phyloP scores from a whole-genome alignment of 352 stramenopile genomes.

The Phytophthora quininea region DNA sequence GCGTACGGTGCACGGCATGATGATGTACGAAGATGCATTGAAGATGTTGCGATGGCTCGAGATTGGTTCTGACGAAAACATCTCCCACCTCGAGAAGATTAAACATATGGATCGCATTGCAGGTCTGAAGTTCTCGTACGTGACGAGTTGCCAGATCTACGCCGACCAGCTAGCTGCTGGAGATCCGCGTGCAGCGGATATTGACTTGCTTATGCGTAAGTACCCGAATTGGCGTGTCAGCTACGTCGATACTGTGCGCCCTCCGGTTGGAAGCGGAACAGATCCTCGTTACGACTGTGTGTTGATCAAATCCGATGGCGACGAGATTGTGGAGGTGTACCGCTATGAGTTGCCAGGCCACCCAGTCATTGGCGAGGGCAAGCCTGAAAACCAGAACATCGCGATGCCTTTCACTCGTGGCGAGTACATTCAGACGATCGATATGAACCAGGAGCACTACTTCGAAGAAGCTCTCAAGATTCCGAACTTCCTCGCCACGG shows the following conservation, averaged over 20 bases:
- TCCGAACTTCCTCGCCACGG: slow-evolving; percentile 84
- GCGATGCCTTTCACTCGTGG: slow-evolving; percentile 85
- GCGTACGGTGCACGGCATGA: slow-evolving; percentile 89
- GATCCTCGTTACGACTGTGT: slow-evolving; percentile 69
- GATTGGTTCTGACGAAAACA: slow-evolving; percentile 67
- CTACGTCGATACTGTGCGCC: slow-evolving; percentile 76
- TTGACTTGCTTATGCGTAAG: slow-evolving; percentile 88
- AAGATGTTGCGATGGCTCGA: slow-evolving; percentile 85
- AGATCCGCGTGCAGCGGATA: slow-evolving; percentile 86
- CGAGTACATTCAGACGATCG: slow-evolving; percentile 90
- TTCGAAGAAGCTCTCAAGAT: slow-evolving; percentile 90
- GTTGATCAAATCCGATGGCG: slow-evolving; percentile 76
- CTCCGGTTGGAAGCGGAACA: too few relatives aligned
- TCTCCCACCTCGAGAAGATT: slow-evolving; percentile 60
- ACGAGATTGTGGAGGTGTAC: slow-evolving; percentile 90
- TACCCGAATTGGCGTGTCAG: slow-evolving; percentile 89
- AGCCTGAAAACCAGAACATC: slow-evolving; percentile 91
- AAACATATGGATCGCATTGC: slow-evolving; percentile 87
- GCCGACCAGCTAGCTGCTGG: slow-evolving; percentile 75
- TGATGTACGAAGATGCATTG: slow-evolving; percentile 89
- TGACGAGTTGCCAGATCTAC: slow-evolving; percentile 90
- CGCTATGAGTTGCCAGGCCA: slow-evolving; percentile 89
- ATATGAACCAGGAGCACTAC: slow-evolving; percentile 93
- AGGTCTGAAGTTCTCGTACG: slow-evolving; percentile 89
- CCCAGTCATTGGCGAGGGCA: slow-evolving; percentile 87